phyloP scores from a whole-genome alignment of 352 stramenopile genomes.

The Plasmopara muralis region DNA sequence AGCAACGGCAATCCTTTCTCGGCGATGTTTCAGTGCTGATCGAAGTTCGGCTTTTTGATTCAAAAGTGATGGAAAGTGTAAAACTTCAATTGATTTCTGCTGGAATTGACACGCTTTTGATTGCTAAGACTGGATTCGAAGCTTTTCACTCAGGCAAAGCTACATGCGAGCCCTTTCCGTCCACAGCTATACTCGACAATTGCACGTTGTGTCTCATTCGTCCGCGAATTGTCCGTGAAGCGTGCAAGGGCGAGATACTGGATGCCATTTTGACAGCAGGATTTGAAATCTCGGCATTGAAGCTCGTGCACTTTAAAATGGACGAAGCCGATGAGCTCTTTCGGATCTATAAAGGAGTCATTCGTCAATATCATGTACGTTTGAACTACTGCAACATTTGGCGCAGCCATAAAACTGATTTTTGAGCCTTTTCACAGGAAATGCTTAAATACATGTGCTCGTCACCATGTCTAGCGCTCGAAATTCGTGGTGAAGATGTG shows the following conservation, averaged over 20 bases:
- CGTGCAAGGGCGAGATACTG: constrained; percentile 68
- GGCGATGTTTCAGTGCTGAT: constrained; percentile 47
- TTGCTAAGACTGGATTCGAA: constrained; percentile 22
- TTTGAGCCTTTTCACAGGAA: constrained; percentile 25
- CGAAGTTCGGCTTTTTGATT: constrained; percentile 31
- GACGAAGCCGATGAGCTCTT: constrained; percentile 86
- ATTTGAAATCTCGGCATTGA: constrained; percentile 87
- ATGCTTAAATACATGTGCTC: constrained; percentile 89
- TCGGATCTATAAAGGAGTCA: constrained; percentile 78
- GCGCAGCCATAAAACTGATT: neutral
- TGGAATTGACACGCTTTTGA: constrained; percentile 16
- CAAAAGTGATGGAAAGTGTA: constrained; percentile 9
- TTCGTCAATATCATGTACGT: constrained; percentile 63
- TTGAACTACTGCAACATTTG: neutral
- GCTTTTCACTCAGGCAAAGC: constrained; percentile 5
- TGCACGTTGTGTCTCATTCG: constrained; percentile 58
- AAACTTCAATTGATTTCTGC: constrained; percentile 4
- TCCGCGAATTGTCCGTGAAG: constrained; percentile 52
- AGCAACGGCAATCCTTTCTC: constrained; percentile 18
- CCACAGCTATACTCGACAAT: constrained; percentile 59
- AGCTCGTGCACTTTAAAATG: constrained; percentile 78
- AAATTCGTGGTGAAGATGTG: constrained; percentile 81
- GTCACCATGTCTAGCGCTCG: constrained; percentile 80
- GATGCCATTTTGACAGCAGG: constrained; percentile 65
- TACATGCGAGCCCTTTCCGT: constrained; percentile 14